Evolutionary conservation across 1,139 yeast genomes (phyloP), one percentile per base, ranked within the genome.

Genomic region (Taphrina betulina): DNA sequence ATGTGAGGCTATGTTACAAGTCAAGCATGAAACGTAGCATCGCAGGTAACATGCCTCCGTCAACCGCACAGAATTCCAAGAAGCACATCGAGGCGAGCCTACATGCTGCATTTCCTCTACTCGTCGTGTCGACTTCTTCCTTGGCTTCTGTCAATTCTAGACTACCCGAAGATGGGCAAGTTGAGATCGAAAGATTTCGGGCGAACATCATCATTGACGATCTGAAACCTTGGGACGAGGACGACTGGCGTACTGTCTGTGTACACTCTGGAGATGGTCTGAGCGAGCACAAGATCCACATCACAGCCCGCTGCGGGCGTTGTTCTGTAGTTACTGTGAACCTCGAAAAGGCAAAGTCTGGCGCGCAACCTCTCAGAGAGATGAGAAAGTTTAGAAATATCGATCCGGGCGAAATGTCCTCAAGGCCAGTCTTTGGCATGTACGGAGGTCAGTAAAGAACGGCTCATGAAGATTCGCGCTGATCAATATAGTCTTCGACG

Each of bases 341-440:
- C 17, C 48, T 23, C 19, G 17, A 20, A 5, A 14, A 26, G 7
- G 48, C 48, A 8, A 29, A 20, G 17, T 19, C 26, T 23, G 38
- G 38, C 17, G 16, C n/a, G 16, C 38, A 43, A 33, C 48, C 48
- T 7, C 19, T 43, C 22, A 29, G 26, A 17, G 29, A 43, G 20
- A 31, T 43, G 19, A 14, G 48, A 7, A 7, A 16, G 19, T 43
- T 23, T 29, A 29, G 48, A 14, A 16, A 19, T 26, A 43, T 43
- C 4, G 48, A 43, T 10, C 14, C 29, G 5, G 48, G 48, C n/a
- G 48, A 43, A 26, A 14, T 19, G 3, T 26, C 48, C 7, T 19
- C 14, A 5, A 31, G 37, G 38, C 48, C 48, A 2, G 48, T 43
- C 29, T 43, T 43, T 19, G 48, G 48, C 17, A 43, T 43, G 48